A percentile compares a stretch with the other conserved stretches of the same genome.
These are phyloP conservation scores for Cyclaneusma minus DNA, from an alignment of 2,329 filamentous ascomycete species.

Conservation along the genomic window DNA sequence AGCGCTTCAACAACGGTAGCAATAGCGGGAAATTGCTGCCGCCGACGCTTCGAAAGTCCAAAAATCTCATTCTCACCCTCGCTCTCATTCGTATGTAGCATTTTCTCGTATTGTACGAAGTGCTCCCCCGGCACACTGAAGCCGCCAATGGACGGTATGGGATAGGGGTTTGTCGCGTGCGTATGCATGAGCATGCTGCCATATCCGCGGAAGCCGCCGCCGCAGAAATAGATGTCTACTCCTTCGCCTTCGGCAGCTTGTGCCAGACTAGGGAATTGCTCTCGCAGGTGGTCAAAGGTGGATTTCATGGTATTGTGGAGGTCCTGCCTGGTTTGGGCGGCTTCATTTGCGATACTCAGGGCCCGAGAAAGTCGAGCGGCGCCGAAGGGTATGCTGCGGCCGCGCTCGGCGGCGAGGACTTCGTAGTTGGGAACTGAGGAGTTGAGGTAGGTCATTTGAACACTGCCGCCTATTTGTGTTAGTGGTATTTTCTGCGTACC, in stretches of 20 bases:
- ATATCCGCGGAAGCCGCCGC: constrained; percentile 82
- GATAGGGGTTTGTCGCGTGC: constrained; percentile 61
- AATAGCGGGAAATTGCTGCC: constrained; percentile 72
- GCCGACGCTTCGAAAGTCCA: constrained; percentile 65
- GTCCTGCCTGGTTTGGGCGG: constrained; percentile 27
- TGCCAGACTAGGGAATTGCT: constrained; percentile 34
- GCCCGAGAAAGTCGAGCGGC: constrained; percentile 39
- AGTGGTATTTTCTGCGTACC: too few relatives aligned
- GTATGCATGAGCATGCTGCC: constrained; percentile 77
- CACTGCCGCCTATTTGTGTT: too few relatives aligned
- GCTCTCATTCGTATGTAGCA: constrained; percentile 33
- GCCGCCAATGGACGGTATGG: constrained; percentile 67
- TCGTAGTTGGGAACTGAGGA: constrained; percentile 30
- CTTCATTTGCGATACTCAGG: constrained; percentile 26
- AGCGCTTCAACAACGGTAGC: constrained; percentile 66
- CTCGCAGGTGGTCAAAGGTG: constrained; percentile 40
- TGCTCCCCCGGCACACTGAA: constrained; percentile 48
- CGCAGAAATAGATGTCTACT: constrained; percentile 69
- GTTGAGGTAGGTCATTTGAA: constrained; percentile 50
- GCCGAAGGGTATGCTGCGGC: constrained; percentile 44
- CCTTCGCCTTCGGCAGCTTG: constrained; percentile 24
- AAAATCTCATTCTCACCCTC: constrained; percentile 46
- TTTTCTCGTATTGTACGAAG: constrained; percentile 39
- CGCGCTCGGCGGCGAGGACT: constrained; percentile 34
- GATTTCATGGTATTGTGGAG: constrained; percentile 35